These are phyloP conservation scores for Hymenoscyphus fraxineus DNA, from an alignment of 2,329 filamentous ascomycete genomes.

Conservation along the genomic window DNA sequence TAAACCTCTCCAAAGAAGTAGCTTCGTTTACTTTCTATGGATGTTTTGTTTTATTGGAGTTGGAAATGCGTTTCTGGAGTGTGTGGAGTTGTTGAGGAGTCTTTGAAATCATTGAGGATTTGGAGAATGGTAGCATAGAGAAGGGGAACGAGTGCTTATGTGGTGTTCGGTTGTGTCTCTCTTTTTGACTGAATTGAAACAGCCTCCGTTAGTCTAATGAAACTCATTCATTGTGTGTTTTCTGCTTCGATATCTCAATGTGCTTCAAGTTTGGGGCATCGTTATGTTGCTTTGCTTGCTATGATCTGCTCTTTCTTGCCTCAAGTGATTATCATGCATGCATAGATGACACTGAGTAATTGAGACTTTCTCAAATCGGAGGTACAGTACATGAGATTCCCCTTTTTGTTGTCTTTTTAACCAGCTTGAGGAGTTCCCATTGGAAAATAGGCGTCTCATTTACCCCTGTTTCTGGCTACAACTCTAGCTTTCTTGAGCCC, in stretches of 20 bases:
- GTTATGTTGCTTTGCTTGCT: not conserved
- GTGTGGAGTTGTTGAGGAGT: not conserved
- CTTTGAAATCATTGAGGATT: not conserved
- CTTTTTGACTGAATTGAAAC: not conserved
- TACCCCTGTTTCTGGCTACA: too few relatives aligned
- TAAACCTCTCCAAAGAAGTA: not conserved
- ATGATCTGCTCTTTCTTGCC: too few relatives aligned
- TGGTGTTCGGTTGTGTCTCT: not conserved
- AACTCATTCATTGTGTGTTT: not conserved
- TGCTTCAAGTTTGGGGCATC: not conserved
- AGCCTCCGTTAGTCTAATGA: not conserved
- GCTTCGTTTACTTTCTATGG: not conserved
- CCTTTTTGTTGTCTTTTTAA: too few relatives aligned
- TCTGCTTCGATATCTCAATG: not conserved
- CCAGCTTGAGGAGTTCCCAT: too few relatives aligned
- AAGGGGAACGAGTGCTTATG: not conserved
- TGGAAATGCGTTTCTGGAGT: not conserved
- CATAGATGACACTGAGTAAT: too few relatives aligned
- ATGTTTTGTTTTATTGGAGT: slow-evolving; percentile 2
- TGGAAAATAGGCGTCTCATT: too few relatives aligned
- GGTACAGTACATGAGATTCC: too few relatives aligned
- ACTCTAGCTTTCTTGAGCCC: too few relatives aligned
- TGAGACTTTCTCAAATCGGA: too few relatives aligned
- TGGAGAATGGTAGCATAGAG: not conserved
- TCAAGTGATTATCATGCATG: too few relatives aligned